These are phyloP conservation scores for Suaeda aralocaspica DNA, from an alignment of 148 eudicot species.

Conservation along the genomic window DNA sequence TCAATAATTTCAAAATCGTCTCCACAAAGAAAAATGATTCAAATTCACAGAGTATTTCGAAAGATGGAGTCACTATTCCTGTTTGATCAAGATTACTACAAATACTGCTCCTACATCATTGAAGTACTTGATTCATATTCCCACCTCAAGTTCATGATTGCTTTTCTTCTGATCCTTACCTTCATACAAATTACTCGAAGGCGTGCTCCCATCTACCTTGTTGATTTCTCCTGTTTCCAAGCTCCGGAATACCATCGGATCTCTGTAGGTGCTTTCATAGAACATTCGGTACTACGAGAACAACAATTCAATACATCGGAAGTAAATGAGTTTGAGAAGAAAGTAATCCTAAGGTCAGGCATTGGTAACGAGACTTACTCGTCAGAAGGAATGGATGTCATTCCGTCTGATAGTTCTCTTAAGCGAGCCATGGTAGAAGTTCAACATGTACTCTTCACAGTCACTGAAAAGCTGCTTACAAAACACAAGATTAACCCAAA, in stretches of 20 bases:
- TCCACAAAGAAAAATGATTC: background rate
- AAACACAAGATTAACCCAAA: slow-evolving; percentile 37
- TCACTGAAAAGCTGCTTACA: slow-evolving; percentile 25
- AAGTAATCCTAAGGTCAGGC: slow-evolving; percentile 26
- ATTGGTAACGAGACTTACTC: slow-evolving; percentile 30
- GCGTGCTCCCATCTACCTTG: slow-evolving; percentile 13
- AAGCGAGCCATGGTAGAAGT: slow-evolving; percentile 29
- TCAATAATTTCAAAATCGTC: background rate
- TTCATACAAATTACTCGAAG: slow-evolving; percentile 1
- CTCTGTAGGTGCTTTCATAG: slow-evolving; percentile 31
- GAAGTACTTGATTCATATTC: slow-evolving; percentile 3
- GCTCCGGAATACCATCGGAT: slow-evolving; percentile 18
- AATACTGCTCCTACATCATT: background rate
- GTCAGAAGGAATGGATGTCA: slow-evolving; percentile 17
- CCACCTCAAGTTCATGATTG: slow-evolving; percentile 14
- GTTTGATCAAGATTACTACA: slow-evolving; percentile 19
- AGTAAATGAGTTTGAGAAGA: slow-evolving; percentile 29
- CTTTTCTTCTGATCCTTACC: slow-evolving; percentile 13
- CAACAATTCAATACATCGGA: slow-evolving; percentile 14
- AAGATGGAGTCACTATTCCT: slow-evolving; percentile 23
- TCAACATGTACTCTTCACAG: slow-evolving; percentile 28
- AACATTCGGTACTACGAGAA: slow-evolving; percentile 21
- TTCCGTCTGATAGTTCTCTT: slow-evolving; percentile 30
- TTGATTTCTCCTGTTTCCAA: slow-evolving; percentile 28
- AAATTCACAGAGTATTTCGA: background rate